Evolutionary conservation across 352 stramenopile species (phyloP).

Genomic region (Globisporangium spiculum): DNA sequence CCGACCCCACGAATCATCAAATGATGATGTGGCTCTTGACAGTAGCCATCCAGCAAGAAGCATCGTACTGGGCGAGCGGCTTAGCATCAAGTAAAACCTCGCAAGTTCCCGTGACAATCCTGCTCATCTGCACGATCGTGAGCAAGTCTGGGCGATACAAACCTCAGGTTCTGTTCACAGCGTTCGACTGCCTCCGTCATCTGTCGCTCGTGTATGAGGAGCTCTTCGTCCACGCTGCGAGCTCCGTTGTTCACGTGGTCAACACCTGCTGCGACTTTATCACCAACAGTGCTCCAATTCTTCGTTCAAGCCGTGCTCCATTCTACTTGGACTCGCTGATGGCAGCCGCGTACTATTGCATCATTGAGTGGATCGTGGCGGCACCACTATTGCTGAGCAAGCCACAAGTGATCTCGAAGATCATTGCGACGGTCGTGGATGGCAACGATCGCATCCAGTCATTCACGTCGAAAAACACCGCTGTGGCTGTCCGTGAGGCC

Average conservation of each 20-base stretch:
- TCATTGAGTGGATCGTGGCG: conserved; percentile 84
- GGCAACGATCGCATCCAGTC: conserved; percentile 70
- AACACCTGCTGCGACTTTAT: conserved; percentile 87
- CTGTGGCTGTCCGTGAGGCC: conserved; percentile 59
- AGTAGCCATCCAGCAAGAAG: conserved; percentile 84
- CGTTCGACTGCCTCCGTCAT: conserved; percentile 83
- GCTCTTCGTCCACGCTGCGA: conserved; percentile 72
- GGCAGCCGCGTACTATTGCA: conserved; percentile 73
- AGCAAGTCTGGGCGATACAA: conserved; percentile 83
- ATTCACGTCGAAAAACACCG: conserved; percentile 45
- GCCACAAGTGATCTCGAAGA: conserved; percentile 70
- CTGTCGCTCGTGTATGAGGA: conserved; percentile 75
- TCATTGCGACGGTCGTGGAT: conserved; percentile 81
- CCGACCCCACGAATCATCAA: conserved; percentile 84
- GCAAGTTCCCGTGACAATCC: conserved; percentile 82
- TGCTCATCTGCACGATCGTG: conserved; percentile 82
- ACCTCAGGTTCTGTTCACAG: conserved; percentile 79
- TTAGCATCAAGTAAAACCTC: conserved; percentile 81
- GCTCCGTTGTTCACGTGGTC: conserved; percentile 77
- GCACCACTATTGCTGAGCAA: conserved; percentile 71
- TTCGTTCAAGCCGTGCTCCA: conserved; percentile 67
- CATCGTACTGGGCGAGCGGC: conserved; percentile 78
- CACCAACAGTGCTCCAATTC: conserved; percentile 65
- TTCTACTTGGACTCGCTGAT: conserved; percentile 86
- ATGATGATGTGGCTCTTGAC: conserved; percentile 89